Evolutionary conservation across 164 flowering plant species (phyloP), one percentile per base, ranked within the genome.

Genomic region (Berberis vulgaris): DNA sequence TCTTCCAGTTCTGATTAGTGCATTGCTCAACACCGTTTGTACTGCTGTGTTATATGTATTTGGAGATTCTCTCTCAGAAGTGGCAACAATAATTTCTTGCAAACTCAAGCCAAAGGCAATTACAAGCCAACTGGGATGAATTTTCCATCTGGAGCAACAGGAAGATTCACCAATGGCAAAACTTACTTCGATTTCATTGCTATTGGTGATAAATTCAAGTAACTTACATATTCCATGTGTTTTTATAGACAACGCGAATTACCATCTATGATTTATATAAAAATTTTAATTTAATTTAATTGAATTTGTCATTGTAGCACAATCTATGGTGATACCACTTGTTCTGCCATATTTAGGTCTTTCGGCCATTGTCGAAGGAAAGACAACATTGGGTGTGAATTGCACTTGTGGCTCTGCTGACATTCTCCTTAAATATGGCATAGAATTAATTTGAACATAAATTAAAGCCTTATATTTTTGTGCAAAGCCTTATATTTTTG

Each of bases 121-220:
- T 62, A 41, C 39, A 12, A 11, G 42, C 71, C 71, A 3, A 62
- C 62, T 62, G 71, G 71, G 7, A 56, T 68, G 42, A 62, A 68
- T 26, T 68, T 68, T 53, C 47, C 49, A 6, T 7, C 0, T 10
- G 66, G 57, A 45, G n/a, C 45, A 3, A 68, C 71, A 2, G 71
- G 71, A 2, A 46, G 66, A 49, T 62, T 62, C 44, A 62, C 57
- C 7, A 69, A 62, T 43, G 66, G 71, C 44, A 56, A 57, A 6
- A 69, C 61, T 6, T 1, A 43, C n/a, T 50, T 41, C 42, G 66
- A 69, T 63, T 49, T 56, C 26, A 7, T 63, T 0, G 66, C 62
- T 69, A 12, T 44, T 66, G 5, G 2, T 12, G 7, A 2, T 2
- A 54, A 26, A 54, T 2, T 5, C 9, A 11, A 2, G n/a, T 11